Conservation (phyloP, 192 early-diverging fungal genomes). For the Coemansia aciculifera region DNA sequence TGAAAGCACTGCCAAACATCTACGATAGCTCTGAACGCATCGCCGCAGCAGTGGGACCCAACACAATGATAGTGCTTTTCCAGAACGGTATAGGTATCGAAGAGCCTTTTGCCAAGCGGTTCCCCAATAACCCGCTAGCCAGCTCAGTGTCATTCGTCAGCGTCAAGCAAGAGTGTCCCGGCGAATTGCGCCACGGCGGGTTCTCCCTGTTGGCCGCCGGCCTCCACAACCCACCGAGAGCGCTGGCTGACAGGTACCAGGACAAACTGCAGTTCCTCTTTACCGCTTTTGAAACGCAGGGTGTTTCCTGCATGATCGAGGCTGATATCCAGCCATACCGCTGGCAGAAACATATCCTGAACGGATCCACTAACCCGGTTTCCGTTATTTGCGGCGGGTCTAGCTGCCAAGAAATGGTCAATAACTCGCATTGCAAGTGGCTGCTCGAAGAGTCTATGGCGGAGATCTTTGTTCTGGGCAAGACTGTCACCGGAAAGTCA, state of each 20-base stretch:
- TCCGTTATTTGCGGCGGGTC: constrained; percentile 45
- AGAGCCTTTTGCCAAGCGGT: constrained; percentile 56
- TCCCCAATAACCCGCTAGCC: constrained; percentile 54
- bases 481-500: constrained; percentile 37
- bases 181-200: constrained; percentile 39
- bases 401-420: constrained; percentile 48
- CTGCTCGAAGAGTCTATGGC: constrained; percentile 43
- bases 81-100: constrained; percentile 77
- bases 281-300: constrained; percentile 24
- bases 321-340: constrained; percentile 51
- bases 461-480: constrained; percentile 47
- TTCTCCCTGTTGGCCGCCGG: constrained; percentile 48
- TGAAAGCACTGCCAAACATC: constrained; percentile 52
- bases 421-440: constrained; percentile 25
- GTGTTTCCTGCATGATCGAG: constrained; percentile 43
- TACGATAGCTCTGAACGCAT: constrained; percentile 44
- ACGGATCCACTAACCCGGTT: constrained; percentile 49
- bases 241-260: not conserved
- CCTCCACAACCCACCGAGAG: constrained; percentile 11
- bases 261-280: constrained; percentile 31
- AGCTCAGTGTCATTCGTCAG: constrained; percentile 48
- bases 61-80: constrained; percentile 52
- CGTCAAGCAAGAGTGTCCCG: constrained; percentile 29
- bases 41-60: constrained; percentile 10
- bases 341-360: constrained; percentile 55